Evolutionary conservation across 306 rosid species (phyloP).

Genomic region (Mucuna pruriens): DNA sequence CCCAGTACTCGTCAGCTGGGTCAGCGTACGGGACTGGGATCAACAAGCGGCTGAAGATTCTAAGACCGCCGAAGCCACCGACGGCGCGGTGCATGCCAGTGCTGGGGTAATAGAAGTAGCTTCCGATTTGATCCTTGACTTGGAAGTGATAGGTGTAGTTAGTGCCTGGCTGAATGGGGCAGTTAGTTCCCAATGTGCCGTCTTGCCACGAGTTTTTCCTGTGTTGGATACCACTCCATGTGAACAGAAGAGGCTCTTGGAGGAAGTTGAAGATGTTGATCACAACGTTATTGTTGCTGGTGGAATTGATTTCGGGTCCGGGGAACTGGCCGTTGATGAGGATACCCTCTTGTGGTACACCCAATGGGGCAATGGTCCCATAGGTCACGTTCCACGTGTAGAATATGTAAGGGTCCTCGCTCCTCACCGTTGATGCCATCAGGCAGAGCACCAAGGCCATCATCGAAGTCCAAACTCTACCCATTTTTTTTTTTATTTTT

Average conservation of each 20-base stretch:
- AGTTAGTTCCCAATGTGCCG: slow-evolving; percentile 68
- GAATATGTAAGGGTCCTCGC: slow-evolving; percentile 74
- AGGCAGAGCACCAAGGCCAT: slow-evolving; percentile 48
- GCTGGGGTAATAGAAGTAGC: slow-evolving; percentile 67
- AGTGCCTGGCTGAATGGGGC: slow-evolving; percentile 76
- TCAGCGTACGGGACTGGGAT: slow-evolving; percentile 86
- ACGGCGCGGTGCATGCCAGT: slow-evolving; percentile 59
- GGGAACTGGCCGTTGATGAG: slow-evolving; percentile 84
- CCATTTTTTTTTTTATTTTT: slow-evolving; percentile 37
- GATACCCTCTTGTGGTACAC: slow-evolving; percentile 73
- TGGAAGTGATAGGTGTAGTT: slow-evolving; percentile 84
- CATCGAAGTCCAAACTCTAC: neutral
- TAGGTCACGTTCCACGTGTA: slow-evolving; percentile 80
- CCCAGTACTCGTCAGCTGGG: slow-evolving; percentile 80
- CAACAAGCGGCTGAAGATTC: slow-evolving; percentile 64
- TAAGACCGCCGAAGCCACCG: slow-evolving; percentile 76
- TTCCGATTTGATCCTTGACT: slow-evolving; percentile 91
- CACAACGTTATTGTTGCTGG: slow-evolving; percentile 77
- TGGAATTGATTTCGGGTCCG: slow-evolving; percentile 72
- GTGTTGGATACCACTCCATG: slow-evolving; percentile 81
- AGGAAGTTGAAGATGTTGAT: slow-evolving; percentile 74
- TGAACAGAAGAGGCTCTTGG: slow-evolving; percentile 79
- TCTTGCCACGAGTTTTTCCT: slow-evolving; percentile 93
- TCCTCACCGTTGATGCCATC: slow-evolving; percentile 34
- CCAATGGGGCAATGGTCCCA: slow-evolving; percentile 77